Evolutionary conservation across 106 monocot genomes (phyloP).

Genomic region (Allium sativum): DNA sequence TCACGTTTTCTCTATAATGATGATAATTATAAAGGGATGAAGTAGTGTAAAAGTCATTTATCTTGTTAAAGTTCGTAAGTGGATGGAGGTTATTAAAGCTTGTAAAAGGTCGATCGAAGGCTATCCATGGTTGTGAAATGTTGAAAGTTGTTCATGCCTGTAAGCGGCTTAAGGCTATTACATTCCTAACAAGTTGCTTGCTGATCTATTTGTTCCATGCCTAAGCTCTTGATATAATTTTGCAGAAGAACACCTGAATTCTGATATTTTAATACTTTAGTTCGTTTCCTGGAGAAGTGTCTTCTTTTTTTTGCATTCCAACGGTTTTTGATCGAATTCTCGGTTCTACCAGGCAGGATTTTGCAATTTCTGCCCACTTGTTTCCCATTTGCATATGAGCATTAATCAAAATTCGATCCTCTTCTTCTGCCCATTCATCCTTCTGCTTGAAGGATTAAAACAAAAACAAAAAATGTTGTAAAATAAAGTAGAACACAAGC

Average conservation of each 20-base stretch:
- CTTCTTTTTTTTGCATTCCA: slow-evolving; percentile 85
- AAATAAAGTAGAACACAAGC: neutral
- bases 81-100: neutral
- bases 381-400: slow-evolving; percentile 67
- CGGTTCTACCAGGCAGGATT: slow-evolving; percentile 66
- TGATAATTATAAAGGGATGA: neutral
- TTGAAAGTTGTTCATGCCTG: neutral
- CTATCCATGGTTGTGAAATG: neutral
- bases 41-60: neutral
- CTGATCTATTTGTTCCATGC: neutral
- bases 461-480: no score
- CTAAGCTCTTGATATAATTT: slow-evolving; percentile 57
- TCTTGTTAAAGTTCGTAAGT: neutral
- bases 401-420: slow-evolving; percentile 58
- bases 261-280: slow-evolving; percentile 8
- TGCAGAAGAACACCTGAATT: slow-evolving; percentile 40
- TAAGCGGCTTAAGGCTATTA: neutral
- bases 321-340: slow-evolving; percentile 90
- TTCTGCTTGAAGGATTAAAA: slow-evolving; percentile 27
- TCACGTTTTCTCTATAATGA: neutral
- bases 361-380: slow-evolving; percentile 93
- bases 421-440: slow-evolving; percentile 78
- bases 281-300: slow-evolving; percentile 31
- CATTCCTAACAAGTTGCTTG: neutral
- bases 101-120: neutral